phyloP scores from a whole-genome alignment of 495 filamentous ascomycete genomes.

The Pyrenula aspistea region DNA sequence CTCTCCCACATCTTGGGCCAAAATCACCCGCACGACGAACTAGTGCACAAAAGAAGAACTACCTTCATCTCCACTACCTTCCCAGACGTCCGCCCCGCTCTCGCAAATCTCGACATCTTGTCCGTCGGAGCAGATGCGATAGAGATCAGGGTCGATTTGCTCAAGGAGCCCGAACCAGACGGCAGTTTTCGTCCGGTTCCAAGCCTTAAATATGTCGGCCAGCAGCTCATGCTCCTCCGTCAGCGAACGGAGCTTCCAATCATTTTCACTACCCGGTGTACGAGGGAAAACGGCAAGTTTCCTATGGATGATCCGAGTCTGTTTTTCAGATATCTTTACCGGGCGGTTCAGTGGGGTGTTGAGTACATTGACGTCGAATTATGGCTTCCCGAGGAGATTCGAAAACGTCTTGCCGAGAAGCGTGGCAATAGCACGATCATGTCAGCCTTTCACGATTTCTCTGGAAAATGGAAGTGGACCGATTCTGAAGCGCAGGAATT shows the following conservation, averaged over 20 bases:
- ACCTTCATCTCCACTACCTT: constrained; percentile 82
- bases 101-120: constrained; percentile 73
- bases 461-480: constrained; percentile 70
- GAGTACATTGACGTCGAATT: constrained; percentile 82
- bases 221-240: constrained; percentile 70
- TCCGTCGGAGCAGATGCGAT: constrained; percentile 77
- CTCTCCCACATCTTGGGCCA: constrained; percentile 67
- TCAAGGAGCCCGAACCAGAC: constrained; percentile 57
- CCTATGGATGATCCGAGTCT: constrained; percentile 66
- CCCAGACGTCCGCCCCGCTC: constrained; percentile 69
- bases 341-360: constrained; percentile 74
- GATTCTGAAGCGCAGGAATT: constrained; percentile 54
- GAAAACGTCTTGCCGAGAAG: constrained; percentile 49
- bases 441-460: constrained; percentile 80
- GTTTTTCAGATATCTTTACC: constrained; percentile 64
- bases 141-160: constrained; percentile 69
- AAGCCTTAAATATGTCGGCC: constrained; percentile 70
- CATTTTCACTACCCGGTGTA: constrained; percentile 75
- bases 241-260: constrained; percentile 77
- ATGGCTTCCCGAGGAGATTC: constrained; percentile 69
- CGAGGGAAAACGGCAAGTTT: constrained; percentile 67
- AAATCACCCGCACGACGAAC: constrained; percentile 56
- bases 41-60: constrained; percentile 63
- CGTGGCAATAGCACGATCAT: constrained; percentile 71
- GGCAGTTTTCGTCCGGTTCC: constrained; percentile 48